These are phyloP conservation scores for Diospyros kaki DNA, from an alignment of 148 eudicot species.

Conservation along the genomic window DNA sequence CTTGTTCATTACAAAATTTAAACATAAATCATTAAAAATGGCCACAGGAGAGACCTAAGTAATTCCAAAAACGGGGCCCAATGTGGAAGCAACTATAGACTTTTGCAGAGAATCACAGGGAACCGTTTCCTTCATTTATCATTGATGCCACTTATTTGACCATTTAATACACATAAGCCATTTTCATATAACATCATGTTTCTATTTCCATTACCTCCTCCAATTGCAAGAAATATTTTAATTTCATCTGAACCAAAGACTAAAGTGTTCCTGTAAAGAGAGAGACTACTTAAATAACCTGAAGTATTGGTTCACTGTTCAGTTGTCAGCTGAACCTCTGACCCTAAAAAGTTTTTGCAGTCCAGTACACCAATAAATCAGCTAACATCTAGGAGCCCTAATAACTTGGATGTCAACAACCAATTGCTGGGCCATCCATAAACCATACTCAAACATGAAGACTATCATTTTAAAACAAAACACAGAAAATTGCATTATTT, in stretches of 20 bases:
- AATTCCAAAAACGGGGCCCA: background rate
- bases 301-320: background rate
- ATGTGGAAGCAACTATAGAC: no score
- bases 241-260: background rate
- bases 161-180: background rate
- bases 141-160: background rate
- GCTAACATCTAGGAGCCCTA: background rate
- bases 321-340: background rate
- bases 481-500: background rate
- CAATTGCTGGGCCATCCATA: background rate
- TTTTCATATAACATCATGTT: no score
- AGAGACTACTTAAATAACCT: background rate
- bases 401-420: background rate
- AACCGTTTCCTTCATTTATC: background rate
- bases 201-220: background rate
- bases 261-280: background rate
- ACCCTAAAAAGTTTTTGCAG: background rate
- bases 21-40: background rate
- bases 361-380: background rate
- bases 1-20: background rate
- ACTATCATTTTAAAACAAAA: no score
- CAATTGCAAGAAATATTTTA: background rate
- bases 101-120: no score
- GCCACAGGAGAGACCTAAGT: background rate
- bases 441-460: background rate